phyloP scores from a whole-genome alignment of 139 green algal species.

The Tetradesmus obliquus region DNA sequence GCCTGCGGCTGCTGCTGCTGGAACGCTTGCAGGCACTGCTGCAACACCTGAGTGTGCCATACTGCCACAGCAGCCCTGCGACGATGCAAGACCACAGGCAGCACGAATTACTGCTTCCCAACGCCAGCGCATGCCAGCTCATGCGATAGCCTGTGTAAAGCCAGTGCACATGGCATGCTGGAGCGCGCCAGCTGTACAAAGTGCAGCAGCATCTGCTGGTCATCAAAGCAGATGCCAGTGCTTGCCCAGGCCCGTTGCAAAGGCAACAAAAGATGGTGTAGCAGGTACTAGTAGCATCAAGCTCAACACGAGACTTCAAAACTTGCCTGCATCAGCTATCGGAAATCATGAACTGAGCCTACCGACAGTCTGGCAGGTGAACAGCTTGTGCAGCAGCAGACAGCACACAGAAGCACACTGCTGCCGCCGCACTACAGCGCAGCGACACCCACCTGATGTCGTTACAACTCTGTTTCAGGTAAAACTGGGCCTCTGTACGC shows the following conservation, averaged over 20 bases:
- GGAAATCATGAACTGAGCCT: too few species aligned
- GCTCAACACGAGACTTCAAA: not conserved
- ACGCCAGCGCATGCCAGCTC: too few species aligned
- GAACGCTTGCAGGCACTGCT: not conserved
- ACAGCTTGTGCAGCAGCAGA: not conserved
- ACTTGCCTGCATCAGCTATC: not conserved
- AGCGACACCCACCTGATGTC: not conserved
- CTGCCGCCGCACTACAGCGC: not conserved
- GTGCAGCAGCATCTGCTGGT: too few species aligned
- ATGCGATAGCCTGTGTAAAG: too few species aligned
- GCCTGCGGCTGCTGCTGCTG: not conserved
- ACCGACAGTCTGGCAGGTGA: not conserved
- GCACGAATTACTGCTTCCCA: too few species aligned
- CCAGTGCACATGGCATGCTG: too few species aligned
- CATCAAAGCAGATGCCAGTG: not conserved
- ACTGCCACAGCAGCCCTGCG: not conserved
- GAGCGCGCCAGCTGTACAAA: too few species aligned
- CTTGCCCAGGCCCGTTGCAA: not conserved
- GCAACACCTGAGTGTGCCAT: constrained; percentile 31
- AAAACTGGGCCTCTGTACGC: not conserved
- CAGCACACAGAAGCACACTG: not conserved
- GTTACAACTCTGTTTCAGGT: not conserved
- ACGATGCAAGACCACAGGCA: not conserved
- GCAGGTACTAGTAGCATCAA: not conserved
- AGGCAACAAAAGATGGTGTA: not conserved